Base-by-base conservation (phyloP, 768 basidiomycete genomes). In the Termitomyces titanicus region DNA sequence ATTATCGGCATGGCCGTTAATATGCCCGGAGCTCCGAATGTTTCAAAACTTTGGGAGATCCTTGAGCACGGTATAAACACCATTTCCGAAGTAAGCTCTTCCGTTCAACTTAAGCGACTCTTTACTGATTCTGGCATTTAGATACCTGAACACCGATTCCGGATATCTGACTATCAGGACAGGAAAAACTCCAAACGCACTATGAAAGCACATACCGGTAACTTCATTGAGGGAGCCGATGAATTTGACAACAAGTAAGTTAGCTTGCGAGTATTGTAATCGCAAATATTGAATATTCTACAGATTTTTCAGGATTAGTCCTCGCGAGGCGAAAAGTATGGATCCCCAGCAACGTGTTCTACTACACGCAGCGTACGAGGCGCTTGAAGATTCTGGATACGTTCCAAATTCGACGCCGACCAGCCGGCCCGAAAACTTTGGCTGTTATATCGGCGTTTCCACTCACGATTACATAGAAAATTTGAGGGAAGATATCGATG, bases 261-360 rank as follows among this genome's bases (percentile, higher is more conserved):
- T 24, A 11, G 2, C 6, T 10, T 44, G n/a, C n/a, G 29, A 17
- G 13, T 13, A 22, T 22, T 22, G 43, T 45, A n/a, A 17, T 8
- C 11, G 6, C 3, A 33, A n/a, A 22, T 37, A 38, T 12, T 47
- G 20, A 27, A 40, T 39, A 27, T 10, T 20, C 34, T 33, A 20
- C 17, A 76, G 74, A 54, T 88, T 88, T 64, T 91, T 90, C 74
- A 82, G 79, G 39, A 79, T 88, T 43, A 86, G 83, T 38, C 88
- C 89, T 2, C 79, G 88, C 5, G 88, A 90, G 67, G 88, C 89
- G 13, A 80, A 72, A 56, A 81, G 74, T 65, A 89, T 89, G 86
- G 86, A 89, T 62, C 88, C 89, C 7, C 88, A 89, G 59, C 87
- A 89, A 58, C 79, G 88, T 5, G 61, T 90, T 33, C 70, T 90